phyloP scores from a whole-genome alignment of 495 filamentous ascomycete genomes.

The Achaetomiella virescens region DNA sequence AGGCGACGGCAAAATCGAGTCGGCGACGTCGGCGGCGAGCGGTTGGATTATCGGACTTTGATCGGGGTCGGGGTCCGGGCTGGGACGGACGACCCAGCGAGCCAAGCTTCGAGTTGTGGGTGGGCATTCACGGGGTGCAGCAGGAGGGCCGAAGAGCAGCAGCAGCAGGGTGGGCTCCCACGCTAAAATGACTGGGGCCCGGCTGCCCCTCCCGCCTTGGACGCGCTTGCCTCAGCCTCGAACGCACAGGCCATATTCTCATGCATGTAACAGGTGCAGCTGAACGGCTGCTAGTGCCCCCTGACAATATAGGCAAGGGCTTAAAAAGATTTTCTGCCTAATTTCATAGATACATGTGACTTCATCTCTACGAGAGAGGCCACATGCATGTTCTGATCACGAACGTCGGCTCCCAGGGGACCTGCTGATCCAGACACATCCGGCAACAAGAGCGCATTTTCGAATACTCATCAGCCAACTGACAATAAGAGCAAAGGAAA shows the following conservation, averaged over 20 bases:
- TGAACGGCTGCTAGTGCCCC: background rate
- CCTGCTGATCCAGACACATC: too few relatives aligned
- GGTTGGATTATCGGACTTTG: background rate
- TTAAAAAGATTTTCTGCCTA: too few relatives aligned
- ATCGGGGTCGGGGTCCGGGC: background rate
- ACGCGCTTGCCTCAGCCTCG: background rate
- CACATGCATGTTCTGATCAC: too few relatives aligned
- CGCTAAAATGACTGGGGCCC: background rate
- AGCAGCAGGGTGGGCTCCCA: background rate
- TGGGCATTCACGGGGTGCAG: background rate
- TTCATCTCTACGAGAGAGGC: too few relatives aligned
- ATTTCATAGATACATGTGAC: too few relatives aligned
- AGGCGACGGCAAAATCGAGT: background rate
- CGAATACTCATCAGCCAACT: too few relatives aligned
- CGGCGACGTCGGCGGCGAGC: background rate
- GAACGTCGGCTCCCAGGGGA: too few relatives aligned
- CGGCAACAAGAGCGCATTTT: too few relatives aligned
- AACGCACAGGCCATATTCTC: background rate
- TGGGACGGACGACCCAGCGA: background rate
- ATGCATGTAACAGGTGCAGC: background rate
- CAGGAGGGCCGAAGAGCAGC: background rate
- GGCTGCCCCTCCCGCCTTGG: constrained; percentile 1
- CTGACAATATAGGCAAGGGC: background rate
- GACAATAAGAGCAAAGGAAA: too few relatives aligned
- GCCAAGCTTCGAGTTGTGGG: constrained; percentile 1